Conservation (phyloP, 805 yeast genomes). For the Candida nemodendra region DNA sequence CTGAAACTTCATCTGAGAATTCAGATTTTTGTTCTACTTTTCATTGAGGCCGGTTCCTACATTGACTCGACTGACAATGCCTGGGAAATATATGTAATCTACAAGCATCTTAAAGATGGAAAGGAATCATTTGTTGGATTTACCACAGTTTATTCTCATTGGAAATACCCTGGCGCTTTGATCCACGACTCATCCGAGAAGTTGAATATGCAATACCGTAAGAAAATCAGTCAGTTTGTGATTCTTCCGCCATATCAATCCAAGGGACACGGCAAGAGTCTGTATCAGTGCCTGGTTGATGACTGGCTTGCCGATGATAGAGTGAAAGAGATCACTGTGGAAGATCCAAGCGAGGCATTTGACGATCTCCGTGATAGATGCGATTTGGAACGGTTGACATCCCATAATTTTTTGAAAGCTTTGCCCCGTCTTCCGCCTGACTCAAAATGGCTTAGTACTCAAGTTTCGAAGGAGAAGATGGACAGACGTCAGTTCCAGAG, state of each 20-base stretch:
- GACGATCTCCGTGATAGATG: constrained; percentile 86
- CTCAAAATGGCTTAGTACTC: constrained; percentile 39
- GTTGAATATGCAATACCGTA: constrained; percentile 41
- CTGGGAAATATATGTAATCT: constrained; percentile 76
- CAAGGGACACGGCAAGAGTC: constrained; percentile 62
- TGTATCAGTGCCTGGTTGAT: constrained; percentile 57
- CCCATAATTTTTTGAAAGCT: constrained; percentile 31
- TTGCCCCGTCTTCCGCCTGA: constrained; percentile 24
- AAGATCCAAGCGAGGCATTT: constrained; percentile 91
- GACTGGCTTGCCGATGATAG: constrained; percentile 52
- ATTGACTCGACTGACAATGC: constrained; percentile 72
- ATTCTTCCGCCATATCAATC: constrained; percentile 84
- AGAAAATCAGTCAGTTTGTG: constrained; percentile 84
- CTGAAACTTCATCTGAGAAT: constrained; percentile 61
- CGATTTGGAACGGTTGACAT: constrained; percentile 56
- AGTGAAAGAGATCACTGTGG: constrained; percentile 78
- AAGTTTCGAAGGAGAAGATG: constrained; percentile 50
- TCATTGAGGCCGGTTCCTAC: constrained; percentile 91
- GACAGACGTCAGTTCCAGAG: constrained; percentile 79
- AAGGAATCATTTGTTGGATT: constrained; percentile 66
- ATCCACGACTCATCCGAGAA: constrained; percentile 45
- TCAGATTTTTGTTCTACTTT: constrained; percentile 76
- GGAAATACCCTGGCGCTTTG: constrained; percentile 61
- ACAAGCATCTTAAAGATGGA: constrained; percentile 33
- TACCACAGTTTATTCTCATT: constrained; percentile 79